Percentiles rank a stretch among this genome's conserved stretches.
Evolutionary conservation across 169 alveolate species (phyloP).

Genomic region (Plasmodium fragile): DNA sequence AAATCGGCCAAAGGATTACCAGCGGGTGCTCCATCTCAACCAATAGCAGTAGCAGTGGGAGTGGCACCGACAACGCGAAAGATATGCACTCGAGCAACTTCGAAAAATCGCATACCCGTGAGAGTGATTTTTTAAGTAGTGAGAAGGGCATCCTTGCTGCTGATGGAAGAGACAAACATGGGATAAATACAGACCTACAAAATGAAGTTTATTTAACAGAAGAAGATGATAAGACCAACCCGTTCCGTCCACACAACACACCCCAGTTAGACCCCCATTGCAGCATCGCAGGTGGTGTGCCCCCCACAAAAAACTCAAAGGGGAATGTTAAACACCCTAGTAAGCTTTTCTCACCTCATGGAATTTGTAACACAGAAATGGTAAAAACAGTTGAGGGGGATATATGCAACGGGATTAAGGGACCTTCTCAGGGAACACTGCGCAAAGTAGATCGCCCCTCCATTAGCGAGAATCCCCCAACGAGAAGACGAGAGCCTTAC

Average conservation of each 20-base stretch:
- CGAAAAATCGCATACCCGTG: not conserved
- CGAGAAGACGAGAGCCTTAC: not conserved
- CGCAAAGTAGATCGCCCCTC: slow-evolving; percentile 1
- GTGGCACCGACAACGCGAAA: not conserved
- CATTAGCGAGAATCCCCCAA: not conserved
- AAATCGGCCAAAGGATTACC: not conserved
- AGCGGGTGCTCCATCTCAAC: not conserved
- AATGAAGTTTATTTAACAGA: not conserved
- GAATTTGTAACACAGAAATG: not conserved
- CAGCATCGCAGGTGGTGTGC: not conserved
- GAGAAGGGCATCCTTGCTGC: not conserved
- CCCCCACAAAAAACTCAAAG: not conserved
- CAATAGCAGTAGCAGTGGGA: not conserved
- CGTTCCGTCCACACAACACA: not conserved
- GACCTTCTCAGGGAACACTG: not conserved
- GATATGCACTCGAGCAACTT: not conserved
- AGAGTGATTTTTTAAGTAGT: not conserved
- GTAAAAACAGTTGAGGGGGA: not conserved
- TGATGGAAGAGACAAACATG: not conserved
- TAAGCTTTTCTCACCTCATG: not conserved
- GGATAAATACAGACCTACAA: not conserved
- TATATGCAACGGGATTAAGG: not conserved
- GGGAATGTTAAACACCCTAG: not conserved
- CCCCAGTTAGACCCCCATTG: not conserved
- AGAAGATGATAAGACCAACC: not conserved